Conservation (phyloP, 2,329 filamentous ascomycete species). For the Cladophialophora carrionii region DNA sequence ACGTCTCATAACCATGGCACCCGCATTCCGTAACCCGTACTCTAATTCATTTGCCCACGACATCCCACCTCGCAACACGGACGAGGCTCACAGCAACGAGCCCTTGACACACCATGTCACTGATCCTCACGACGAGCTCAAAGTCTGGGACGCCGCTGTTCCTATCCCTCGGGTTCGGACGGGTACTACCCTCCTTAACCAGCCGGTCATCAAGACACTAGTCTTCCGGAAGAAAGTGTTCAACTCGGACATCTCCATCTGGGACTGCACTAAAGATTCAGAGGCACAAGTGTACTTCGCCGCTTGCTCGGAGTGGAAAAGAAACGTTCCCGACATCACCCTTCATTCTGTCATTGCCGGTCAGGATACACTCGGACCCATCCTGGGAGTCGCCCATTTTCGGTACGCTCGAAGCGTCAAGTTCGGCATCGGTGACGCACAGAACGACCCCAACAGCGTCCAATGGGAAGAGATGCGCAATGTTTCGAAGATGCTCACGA, state of each 20-base stretch:
- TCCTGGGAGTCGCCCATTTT: slow-evolving; percentile 15
- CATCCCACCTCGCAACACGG: neutral
- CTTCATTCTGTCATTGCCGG: slow-evolving; percentile 2
- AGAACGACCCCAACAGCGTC: slow-evolving; percentile 2
- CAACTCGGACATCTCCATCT: slow-evolving; percentile 11
- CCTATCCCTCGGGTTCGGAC: neutral
- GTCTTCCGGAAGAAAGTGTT: slow-evolving; percentile 10
- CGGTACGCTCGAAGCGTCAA: slow-evolving; percentile 2
- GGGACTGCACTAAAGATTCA: neutral
- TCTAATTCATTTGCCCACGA: neutral
- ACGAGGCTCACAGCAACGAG: neutral
- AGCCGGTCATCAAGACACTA: slow-evolving; percentile 3
- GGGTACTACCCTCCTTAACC: neutral
- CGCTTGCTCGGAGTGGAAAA: neutral
- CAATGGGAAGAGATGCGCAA: slow-evolving; percentile 17
- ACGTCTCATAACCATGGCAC: neutral
- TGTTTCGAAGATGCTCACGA: neutral
- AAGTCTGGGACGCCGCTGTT: neutral
- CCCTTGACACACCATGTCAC: neutral
- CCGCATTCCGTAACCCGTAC: neutral
- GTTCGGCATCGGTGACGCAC: slow-evolving; percentile 15
- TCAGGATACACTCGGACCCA: neutral
- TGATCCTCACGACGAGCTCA: neutral
- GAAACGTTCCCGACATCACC: slow-evolving; percentile 13
- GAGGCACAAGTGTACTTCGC: slow-evolving; percentile 14